Conservation (phyloP, 2,329 filamentous ascomycete species). For the Aspergillus ruber region DNA sequence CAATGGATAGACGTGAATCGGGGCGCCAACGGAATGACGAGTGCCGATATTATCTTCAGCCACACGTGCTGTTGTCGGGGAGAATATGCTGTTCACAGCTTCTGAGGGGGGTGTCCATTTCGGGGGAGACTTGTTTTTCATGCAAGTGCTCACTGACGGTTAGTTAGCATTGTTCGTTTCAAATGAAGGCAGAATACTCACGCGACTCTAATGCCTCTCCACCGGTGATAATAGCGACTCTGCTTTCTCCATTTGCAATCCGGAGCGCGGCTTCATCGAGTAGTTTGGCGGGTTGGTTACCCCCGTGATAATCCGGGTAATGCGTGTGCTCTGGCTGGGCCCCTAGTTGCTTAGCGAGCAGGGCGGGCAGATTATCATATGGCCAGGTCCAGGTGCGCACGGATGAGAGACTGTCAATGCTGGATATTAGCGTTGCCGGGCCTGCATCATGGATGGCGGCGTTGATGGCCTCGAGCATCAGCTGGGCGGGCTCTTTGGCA, state of each 20-base stretch:
- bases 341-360: slow-evolving; percentile 46
- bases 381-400: slow-evolving; percentile 53
- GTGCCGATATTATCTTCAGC: slow-evolving; percentile 46
- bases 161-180: slow-evolving; percentile 7
- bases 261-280: slow-evolving; percentile 59
- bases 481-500: slow-evolving; percentile 52
- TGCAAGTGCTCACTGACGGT: slow-evolving; percentile 47
- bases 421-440: slow-evolving; percentile 32
- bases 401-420: slow-evolving; percentile 54
- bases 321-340: slow-evolving; percentile 43
- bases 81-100: slow-evolving; percentile 43
- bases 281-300: slow-evolving; percentile 54
- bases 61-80: slow-evolving; percentile 45
- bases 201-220: slow-evolving; percentile 58
- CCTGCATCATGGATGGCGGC: slow-evolving; percentile 48
- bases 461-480: slow-evolving; percentile 54
- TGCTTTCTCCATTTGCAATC: slow-evolving; percentile 48
- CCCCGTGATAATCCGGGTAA: slow-evolving; percentile 55
- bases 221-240: slow-evolving; percentile 55
- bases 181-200: slow-evolving; percentile 16
- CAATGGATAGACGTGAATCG: slow-evolving; percentile 62
- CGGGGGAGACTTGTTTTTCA: slow-evolving; percentile 48
- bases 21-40: slow-evolving; percentile 53
- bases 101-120: slow-evolving; percentile 52
- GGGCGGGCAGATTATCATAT: slow-evolving; percentile 53